Percentiles rank a stretch among this genome's conserved stretches.
Conservation (phyloP, 768 basidiomycete genomes). For the Suillus decipiens region DNA sequence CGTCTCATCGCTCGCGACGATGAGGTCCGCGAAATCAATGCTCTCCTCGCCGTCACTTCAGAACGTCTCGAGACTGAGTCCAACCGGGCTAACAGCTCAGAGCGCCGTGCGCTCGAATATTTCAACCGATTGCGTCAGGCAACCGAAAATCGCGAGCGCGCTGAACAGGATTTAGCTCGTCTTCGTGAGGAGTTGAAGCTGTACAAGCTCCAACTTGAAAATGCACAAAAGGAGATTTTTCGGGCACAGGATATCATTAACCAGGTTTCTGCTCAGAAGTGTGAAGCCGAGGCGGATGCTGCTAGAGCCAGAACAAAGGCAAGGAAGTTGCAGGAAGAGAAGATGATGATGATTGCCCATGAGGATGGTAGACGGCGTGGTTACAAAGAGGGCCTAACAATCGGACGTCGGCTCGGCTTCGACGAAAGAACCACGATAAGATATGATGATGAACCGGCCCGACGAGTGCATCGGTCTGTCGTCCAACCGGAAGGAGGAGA, state of each 20-base stretch:
- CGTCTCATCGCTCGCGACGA: conserved; percentile 32
- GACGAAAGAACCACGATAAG: conserved; percentile 29
- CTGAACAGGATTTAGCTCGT: conserved; percentile 41
- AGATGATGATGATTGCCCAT: conserved; percentile 40
- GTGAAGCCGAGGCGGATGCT: conserved; percentile 48
- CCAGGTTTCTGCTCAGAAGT: conserved; percentile 42
- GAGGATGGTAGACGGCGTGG: conserved; percentile 46
- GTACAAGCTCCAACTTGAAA: conserved; percentile 48
- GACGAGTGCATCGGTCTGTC: conserved; percentile 17
- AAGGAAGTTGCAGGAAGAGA: conserved; percentile 43
- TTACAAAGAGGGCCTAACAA: conserved; percentile 42
- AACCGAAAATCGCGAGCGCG: conserved; percentile 39
- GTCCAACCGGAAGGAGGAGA: conserved; percentile 16
- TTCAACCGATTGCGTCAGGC: conserved; percentile 42
- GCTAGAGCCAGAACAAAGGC: conserved; percentile 47
- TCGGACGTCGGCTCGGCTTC: conserved; percentile 31
- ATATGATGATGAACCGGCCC: conserved; percentile 11
- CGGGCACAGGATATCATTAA: conserved; percentile 45
- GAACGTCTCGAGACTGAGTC: conserved; percentile 44
- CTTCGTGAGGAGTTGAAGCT: conserved; percentile 44
- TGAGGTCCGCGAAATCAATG: conserved; percentile 34
- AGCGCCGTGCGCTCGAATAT: conserved; percentile 48
- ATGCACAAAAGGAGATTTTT: conserved; percentile 45
- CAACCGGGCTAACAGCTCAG: conserved; percentile 44
- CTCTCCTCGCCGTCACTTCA: conserved; percentile 24